phyloP scores from a whole-genome alignment of 768 basidiomycete genomes.

The Exsudoporus frostii region DNA sequence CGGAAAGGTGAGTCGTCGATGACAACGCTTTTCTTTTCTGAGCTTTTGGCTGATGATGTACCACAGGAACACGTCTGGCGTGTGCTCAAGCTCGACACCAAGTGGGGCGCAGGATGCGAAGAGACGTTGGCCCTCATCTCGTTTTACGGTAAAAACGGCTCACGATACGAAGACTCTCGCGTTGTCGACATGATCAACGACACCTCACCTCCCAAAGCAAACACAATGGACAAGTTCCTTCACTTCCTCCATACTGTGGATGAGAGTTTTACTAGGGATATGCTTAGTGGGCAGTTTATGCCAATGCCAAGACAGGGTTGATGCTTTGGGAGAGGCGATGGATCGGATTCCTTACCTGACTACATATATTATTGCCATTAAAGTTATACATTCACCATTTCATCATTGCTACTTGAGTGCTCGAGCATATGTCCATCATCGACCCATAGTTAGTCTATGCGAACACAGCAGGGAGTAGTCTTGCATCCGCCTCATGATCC shows the following conservation, averaged over 20 bases:
- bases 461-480: slow-evolving; percentile 21
- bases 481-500: slow-evolving; percentile 40
- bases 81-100: slow-evolving; percentile 43
- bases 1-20: slow-evolving; percentile 38
- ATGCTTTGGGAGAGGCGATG: background rate
- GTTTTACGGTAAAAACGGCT: slow-evolving; percentile 57
- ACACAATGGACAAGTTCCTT: slow-evolving; percentile 47
- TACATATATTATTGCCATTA: background rate
- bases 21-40: background rate
- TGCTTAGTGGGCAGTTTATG: background rate
- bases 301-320: background rate
- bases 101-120: slow-evolving; percentile 46
- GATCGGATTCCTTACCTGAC: background rate
- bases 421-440: slow-evolving; percentile 3
- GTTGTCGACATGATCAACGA: slow-evolving; percentile 53
- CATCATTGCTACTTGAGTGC: background rate
- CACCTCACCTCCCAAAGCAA: slow-evolving; percentile 38
- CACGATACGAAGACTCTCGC: slow-evolving; percentile 44
- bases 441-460: slow-evolving; percentile 9
- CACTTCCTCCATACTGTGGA: slow-evolving; percentile 49
- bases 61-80: slow-evolving; percentile 47
- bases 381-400: background rate
- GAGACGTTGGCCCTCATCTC: slow-evolving; percentile 50
- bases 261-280: slow-evolving; percentile 34
- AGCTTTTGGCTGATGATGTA: background rate